phyloP scores from a whole-genome alignment of 164 flowering plant species.

The Hamamelis virginiana region DNA sequence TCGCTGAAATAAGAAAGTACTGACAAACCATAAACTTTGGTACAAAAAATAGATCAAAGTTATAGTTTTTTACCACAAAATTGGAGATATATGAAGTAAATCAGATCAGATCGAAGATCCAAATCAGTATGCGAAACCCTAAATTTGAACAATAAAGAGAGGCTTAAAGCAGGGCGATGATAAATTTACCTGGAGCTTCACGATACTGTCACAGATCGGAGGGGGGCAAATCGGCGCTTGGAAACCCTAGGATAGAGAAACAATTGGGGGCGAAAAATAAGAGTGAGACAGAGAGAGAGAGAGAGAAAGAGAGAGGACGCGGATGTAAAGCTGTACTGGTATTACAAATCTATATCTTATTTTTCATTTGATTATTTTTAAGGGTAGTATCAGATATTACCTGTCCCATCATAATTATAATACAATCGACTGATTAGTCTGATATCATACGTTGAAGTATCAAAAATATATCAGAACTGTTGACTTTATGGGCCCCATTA shows the following conservation, averaged over 20 bases:
- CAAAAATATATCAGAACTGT: too few relatives aligned
- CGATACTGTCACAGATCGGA: constrained; percentile 12
- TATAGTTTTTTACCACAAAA: neutral
- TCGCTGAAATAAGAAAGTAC: neutral
- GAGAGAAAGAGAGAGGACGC: constrained; percentile 9
- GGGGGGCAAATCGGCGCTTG: constrained; percentile 13
- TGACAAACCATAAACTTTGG: neutral
- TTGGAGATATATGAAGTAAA: neutral
- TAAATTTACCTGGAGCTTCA: constrained; percentile 9
- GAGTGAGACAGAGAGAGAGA: constrained; percentile 12
- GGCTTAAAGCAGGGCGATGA: neutral
- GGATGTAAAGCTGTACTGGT: constrained; percentile 18
- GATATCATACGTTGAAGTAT: too few relatives aligned
- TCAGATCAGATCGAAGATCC: constrained; percentile 9
- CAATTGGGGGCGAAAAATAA: neutral
- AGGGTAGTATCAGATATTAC: neutral
- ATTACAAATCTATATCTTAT: neutral
- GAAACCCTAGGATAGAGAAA: constrained; percentile 24
- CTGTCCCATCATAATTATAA: constrained; percentile 3
- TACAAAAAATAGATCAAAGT: constrained; percentile 1
- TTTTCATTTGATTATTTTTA: constrained; percentile 1
- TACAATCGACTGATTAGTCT: neutral
- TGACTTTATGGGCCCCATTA: too few relatives aligned
- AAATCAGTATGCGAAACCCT: neutral
- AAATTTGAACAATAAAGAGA: neutral